Conservation (phyloP, 1,139 yeast genomes). For the Magnusiomyces tetraspermus region DNA sequence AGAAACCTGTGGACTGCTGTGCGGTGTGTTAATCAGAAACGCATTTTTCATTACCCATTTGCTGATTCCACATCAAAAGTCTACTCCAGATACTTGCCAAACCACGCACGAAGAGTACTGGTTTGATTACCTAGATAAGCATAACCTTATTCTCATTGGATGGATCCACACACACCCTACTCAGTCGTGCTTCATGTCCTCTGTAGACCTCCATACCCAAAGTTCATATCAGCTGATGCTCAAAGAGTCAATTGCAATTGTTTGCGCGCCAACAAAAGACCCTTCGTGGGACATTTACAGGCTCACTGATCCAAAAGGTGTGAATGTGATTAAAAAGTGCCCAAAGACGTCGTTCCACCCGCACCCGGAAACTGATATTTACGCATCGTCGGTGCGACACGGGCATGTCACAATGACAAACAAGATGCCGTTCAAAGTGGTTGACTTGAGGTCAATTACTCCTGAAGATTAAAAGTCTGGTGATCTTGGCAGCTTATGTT, state of each 20-base stretch:
- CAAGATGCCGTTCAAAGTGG: slow-evolving; percentile 38
- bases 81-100: slow-evolving; percentile 49
- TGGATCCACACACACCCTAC: slow-evolving; percentile 68
- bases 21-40: slow-evolving; percentile 46
- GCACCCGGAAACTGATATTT: slow-evolving; percentile 41
- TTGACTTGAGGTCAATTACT: slow-evolving; percentile 34
- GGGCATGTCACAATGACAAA: slow-evolving; percentile 43
- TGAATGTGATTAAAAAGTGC: slow-evolving; percentile 44
- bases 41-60: slow-evolving; percentile 52
- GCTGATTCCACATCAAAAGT: slow-evolving; percentile 49
- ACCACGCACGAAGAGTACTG: slow-evolving; percentile 48
- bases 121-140: slow-evolving; percentile 43
- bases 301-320: slow-evolving; percentile 53
- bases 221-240: slow-evolving; percentile 55
- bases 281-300: slow-evolving; percentile 49
- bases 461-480: no score
- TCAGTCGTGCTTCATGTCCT: slow-evolving; percentile 52
- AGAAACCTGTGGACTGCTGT: slow-evolving; percentile 55
- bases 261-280: slow-evolving; percentile 43
- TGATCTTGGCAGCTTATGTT: no score
- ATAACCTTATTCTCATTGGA: slow-evolving; percentile 49
- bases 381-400: slow-evolving; percentile 38
- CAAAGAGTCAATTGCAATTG: slow-evolving; percentile 57
- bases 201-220: slow-evolving; percentile 56
- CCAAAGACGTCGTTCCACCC: slow-evolving; percentile 42